Conservation (phyloP, 208 protist genomes). For the Balamuthia mandrillaris region DNA sequence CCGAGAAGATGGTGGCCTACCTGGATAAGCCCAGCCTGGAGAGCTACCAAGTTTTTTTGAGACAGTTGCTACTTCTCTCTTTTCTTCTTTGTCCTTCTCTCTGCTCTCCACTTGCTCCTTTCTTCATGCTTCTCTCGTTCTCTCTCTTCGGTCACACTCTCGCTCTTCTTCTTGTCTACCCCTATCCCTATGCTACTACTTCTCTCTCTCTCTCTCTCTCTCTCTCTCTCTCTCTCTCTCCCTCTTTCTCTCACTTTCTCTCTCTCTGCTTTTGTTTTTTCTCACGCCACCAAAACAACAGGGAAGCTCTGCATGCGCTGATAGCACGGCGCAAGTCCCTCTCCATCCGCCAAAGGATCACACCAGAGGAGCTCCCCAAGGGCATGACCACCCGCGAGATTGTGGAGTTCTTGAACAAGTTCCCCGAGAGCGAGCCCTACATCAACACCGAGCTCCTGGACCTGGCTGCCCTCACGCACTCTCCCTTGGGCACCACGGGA, state of each 20-base stretch:
- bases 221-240: background rate
- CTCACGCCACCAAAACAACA: background rate
- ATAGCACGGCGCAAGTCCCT: constrained; percentile 58
- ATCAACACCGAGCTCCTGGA: too few species aligned
- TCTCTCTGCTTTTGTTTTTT: background rate
- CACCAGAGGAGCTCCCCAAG: constrained; percentile 64
- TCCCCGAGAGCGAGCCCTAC: too few species aligned
- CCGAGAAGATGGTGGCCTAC: too few species aligned
- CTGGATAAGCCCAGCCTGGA: too few species aligned
- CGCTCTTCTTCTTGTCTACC: too few species aligned
- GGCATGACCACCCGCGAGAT: constrained; percentile 46
- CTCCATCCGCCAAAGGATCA: background rate
- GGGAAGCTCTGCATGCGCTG: background rate
- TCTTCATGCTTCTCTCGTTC: background rate
- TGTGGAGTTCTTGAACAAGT: too few species aligned
- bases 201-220: constrained; percentile 44
- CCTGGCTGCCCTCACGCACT: too few species aligned
- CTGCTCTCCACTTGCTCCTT: background rate
- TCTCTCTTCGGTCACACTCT: background rate
- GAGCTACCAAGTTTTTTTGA: too few species aligned
- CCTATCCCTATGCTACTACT: constrained; percentile 20
- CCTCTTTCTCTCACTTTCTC: background rate
- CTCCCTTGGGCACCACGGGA: too few species aligned
- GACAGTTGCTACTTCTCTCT: constrained; percentile 82
- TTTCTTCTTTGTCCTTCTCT: constrained; percentile 77